Percentiles rank a stretch among this genome's conserved stretches.
phyloP scores from a whole-genome alignment of 2,329 filamentous ascomycete species.

The Metarhizium brunneum region DNA sequence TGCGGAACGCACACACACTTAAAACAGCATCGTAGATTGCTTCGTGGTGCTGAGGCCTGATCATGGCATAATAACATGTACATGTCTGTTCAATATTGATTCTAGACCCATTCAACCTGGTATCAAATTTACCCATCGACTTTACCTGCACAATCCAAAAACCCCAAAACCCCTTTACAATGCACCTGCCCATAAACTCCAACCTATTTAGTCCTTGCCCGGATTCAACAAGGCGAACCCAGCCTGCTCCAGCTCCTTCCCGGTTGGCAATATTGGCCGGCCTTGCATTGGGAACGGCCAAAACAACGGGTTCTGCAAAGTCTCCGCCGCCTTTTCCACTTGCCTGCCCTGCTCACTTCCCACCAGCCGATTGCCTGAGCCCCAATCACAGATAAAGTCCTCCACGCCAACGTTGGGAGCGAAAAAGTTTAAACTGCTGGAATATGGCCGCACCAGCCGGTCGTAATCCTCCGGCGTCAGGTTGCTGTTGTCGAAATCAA shows the following conservation, averaged over 20 bases:
- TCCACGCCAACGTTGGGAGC: slow-evolving; percentile 37
- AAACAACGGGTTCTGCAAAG: slow-evolving; percentile 44
- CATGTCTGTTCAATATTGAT: too few relatives aligned
- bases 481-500: slow-evolving; percentile 30
- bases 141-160: too few relatives aligned
- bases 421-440: slow-evolving; percentile 49
- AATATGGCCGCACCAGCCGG: slow-evolving; percentile 34
- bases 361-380: slow-evolving; percentile 12
- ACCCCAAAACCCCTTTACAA: background rate
- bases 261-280: slow-evolving; percentile 40
- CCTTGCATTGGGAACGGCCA: slow-evolving; percentile 55
- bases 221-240: slow-evolving; percentile 35
- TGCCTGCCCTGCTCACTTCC: slow-evolving; percentile 7
- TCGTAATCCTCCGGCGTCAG: slow-evolving; percentile 27
- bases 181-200: background rate
- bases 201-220: slow-evolving; percentile 9
- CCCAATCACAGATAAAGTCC: slow-evolving; percentile 42
- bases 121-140: too few relatives aligned
- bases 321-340: slow-evolving; percentile 22
- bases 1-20: too few relatives aligned
- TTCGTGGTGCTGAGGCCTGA: too few relatives aligned
- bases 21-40: too few relatives aligned
- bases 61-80: too few relatives aligned
- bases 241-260: slow-evolving; percentile 37
- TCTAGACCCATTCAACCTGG: too few relatives aligned